phyloP scores from a whole-genome alignment of 495 filamentous ascomycete species.

The Elasticomyces elasticus region DNA sequence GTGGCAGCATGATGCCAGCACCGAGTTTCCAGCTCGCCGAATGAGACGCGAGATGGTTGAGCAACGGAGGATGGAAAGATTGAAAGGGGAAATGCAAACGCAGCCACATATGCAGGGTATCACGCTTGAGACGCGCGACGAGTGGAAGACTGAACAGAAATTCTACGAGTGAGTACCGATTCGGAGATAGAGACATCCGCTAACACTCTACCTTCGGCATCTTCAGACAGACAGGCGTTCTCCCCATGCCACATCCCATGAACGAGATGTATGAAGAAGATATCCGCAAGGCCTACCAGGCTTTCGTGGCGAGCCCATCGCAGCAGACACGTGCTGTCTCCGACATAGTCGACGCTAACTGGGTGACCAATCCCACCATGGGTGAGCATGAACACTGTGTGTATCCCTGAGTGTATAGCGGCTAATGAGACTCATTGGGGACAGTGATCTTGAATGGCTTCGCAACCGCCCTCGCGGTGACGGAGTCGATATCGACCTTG shows the following conservation, averaged over 20 bases:
- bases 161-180: no score
- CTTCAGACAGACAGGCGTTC: neutral
- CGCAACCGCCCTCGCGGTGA: neutral
- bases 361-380: no score
- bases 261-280: neutral
- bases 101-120: neutral
- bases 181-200: no score
- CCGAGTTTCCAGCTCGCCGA: neutral
- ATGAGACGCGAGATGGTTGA: neutral
- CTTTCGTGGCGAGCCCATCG: neutral
- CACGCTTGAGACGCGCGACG: neutral
- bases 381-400: no score
- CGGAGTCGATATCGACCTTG: neutral
- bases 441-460: neutral
- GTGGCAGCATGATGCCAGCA: neutral
- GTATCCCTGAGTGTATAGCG: no score
- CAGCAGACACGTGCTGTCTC: neutral
- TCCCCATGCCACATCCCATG: neutral
- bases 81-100: neutral
- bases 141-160: neutral
- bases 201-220: no score
- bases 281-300: neutral
- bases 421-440: no score
- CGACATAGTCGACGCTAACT: neutral
- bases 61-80: neutral